These are phyloP conservation scores for Boletus sensibilis DNA, from an alignment of 768 basidiomycete genomes.

Conservation along the genomic window DNA sequence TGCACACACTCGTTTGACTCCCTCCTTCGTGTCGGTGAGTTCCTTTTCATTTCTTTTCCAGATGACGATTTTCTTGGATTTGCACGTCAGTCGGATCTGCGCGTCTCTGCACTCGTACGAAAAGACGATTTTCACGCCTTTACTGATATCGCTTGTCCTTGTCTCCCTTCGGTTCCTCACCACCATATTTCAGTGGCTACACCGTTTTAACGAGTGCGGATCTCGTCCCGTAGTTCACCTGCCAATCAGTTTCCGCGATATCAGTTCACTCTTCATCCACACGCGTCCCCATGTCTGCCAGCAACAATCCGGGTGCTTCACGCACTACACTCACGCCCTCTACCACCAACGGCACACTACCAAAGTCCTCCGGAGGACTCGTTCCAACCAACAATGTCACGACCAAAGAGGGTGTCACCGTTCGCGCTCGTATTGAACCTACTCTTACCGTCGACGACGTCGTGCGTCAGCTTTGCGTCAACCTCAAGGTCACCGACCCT, in stretches of 20 bases:
- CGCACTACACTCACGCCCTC: conserved; percentile 30
- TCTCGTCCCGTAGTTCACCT: not conserved
- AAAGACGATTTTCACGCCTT: conserved; percentile 42
- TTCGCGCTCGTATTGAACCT: conserved; percentile 83
- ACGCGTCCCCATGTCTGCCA: conserved; percentile 24
- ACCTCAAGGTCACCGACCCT: conserved; percentile 74
- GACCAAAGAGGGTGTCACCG: conserved; percentile 68
- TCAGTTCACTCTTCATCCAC: not conserved
- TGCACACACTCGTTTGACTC: not conserved
- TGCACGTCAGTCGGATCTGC: conserved; percentile 63
- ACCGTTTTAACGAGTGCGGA: not conserved
- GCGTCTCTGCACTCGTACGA: conserved; percentile 18
- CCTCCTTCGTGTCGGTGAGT: conserved; percentile 20
- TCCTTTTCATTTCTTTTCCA: not conserved
- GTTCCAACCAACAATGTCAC: conserved; percentile 86
- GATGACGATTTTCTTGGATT: conserved; percentile 50
- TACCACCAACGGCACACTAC: conserved; percentile 33
- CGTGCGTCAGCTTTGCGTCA: conserved; percentile 77
- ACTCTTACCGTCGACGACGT: conserved; percentile 83
- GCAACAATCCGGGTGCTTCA: conserved; percentile 31
- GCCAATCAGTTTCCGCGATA: not conserved
- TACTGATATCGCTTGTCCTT: conserved; percentile 36
- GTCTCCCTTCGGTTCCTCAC: conserved; percentile 4
- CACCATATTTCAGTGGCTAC: conserved; percentile 1
- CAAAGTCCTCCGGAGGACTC: conserved; percentile 46